Conservation (phyloP, 345 rosid genomes). For the Eucalyptus marginata region DNA sequence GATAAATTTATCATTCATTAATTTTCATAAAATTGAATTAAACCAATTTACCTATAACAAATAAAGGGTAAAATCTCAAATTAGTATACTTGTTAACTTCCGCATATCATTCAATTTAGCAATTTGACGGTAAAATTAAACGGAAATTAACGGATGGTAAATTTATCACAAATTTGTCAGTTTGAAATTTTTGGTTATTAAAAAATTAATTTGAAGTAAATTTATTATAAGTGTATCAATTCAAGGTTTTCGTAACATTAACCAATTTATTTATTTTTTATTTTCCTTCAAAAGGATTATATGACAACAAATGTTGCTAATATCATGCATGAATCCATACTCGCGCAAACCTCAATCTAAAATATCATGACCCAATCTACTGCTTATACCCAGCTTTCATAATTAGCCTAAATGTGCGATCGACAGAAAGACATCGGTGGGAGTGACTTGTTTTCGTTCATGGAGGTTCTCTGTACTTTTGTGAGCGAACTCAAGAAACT, state of each 20-base stretch:
- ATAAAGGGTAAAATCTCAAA: accelerated
- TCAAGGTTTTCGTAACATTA: accelerated
- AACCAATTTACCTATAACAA: accelerated
- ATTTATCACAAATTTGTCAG: no score
- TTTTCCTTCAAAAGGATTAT: background rate
- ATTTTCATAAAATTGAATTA: no score
- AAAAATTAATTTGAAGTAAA: no score
- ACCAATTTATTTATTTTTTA: no score
- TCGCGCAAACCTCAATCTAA: background rate
- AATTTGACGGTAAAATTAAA: no score
- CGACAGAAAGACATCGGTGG: background rate
- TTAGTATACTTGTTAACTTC: accelerated
- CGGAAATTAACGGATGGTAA: accelerated
- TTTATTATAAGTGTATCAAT: accelerated
- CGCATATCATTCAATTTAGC: no score
- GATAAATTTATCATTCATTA: accelerated
- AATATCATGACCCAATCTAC: background rate
- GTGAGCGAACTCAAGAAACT: background rate
- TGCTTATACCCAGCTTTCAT: background rate
- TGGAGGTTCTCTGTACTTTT: background rate
- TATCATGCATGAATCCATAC: background rate
- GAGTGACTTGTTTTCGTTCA: background rate
- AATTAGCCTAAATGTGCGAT: background rate
- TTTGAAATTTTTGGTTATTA: no score
- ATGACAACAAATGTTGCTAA: background rate